A percentile compares a stretch with the other conserved stretches of the same genome.
Conservation (phyloP, 495 filamentous ascomycete species). For the Podospora bellae-mahoneyi region DNA sequence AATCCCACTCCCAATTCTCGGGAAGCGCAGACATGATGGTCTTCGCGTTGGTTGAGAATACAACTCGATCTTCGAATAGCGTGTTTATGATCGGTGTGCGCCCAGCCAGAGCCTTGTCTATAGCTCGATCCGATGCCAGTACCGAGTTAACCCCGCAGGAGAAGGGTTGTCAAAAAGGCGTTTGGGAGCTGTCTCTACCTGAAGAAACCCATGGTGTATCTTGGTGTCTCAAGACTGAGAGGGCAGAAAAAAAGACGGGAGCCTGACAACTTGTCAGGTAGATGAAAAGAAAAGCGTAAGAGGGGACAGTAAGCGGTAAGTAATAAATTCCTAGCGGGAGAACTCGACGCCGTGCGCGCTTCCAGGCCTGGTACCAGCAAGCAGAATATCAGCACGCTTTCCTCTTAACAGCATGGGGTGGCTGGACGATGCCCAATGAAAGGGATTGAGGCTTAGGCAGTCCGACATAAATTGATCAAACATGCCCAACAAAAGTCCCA, state of each 20-base stretch:
- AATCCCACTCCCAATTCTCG: conserved; percentile 47
- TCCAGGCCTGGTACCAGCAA: neutral
- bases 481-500: conserved; percentile 4
- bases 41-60: neutral
- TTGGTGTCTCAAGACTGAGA: neutral
- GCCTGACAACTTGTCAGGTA: neutral
- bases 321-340: neutral
- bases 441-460: neutral
- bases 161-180: neutral
- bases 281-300: neutral
- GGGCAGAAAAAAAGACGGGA: neutral
- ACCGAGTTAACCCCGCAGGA: neutral
- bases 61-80: neutral
- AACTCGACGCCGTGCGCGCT: conserved; percentile 3
- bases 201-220: neutral
- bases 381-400: conserved; percentile 3
- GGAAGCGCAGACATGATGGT: conserved; percentile 38
- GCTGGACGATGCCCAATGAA: conserved; percentile 4
- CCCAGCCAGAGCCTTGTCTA: neutral
- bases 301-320: neutral
- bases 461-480: conserved; percentile 3
- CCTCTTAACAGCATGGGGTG: conserved; percentile 4
- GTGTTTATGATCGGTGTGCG: neutral
- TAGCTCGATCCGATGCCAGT: neutral
- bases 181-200: neutral